Base-by-base conservation (phyloP, 495 filamentous ascomycete genomes). In the Saxophila tyrrhenica region DNA sequence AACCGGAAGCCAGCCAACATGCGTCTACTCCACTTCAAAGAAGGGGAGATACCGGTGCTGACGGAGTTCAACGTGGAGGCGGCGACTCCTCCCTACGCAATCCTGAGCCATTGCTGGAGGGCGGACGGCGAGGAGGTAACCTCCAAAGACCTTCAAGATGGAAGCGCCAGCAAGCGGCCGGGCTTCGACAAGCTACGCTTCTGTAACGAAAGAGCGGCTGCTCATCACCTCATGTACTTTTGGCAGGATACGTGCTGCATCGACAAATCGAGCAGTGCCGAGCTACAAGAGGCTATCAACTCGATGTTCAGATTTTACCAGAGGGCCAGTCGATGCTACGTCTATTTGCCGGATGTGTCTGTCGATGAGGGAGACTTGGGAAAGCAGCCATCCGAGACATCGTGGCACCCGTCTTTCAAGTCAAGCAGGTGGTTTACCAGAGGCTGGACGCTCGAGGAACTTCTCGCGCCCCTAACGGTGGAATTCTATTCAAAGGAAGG, bases 251-350 rank as follows among this genome's bases (percentile, higher is more conserved):
- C 45, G 3, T 8, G 23, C 13, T 50, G 54, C 29, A 56, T 56
- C 16, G 54, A 56, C 46, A 50, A 56, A 25, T 25, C n/a, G 3
- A 56, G 47, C 47, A 51, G 25, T 25, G 54, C 54, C 8, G 54
- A 56, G 46, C 54, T 56, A 3, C 16, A 16, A 13, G 54, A 56
- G 42, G 25, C 54, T 42, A 50, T 56, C 25, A 56, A 56, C 47
- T 56, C 47, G 3, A 56, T 56, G 54, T 56, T 22, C 25, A 20
- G 32, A 10, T 56, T 32, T 25, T 59, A 59, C 38, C 43, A 45
- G 13, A 20, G 45, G 16, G 42, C 56, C 1, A 25, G 16, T 5
- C 21, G 25, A 45, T 57, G 55, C 55, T 52, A 44, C 41, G 55
- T 47, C 15, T 48, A 48, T 21, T 25, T 57, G 2, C 5, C 39